Evolutionary conservation across 768 basidiomycete genomes (phyloP).

Genomic region (Collybia sp.): DNA sequence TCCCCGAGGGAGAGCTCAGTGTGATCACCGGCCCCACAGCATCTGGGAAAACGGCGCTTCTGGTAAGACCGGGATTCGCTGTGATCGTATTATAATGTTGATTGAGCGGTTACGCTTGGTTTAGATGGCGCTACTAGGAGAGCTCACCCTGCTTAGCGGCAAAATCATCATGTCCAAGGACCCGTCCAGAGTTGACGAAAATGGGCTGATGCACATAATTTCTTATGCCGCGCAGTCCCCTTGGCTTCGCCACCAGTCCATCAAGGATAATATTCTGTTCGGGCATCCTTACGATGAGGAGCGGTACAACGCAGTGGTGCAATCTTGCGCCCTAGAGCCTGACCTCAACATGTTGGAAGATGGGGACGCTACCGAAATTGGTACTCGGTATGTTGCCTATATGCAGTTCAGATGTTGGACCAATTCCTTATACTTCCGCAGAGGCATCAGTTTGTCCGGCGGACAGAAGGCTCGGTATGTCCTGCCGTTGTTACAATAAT

Average conservation of each 20-base stretch:
- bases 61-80: conserved; percentile 34
- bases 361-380: conserved; percentile 84
- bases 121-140: conserved; percentile 69
- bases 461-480: conserved; percentile 76
- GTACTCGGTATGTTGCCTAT: conserved; percentile 44
- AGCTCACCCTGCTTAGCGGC: conserved; percentile 59
- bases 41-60: conserved; percentile 76
- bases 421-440: conserved; percentile 12
- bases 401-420: not conserved
- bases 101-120: not conserved
- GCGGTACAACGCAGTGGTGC: conserved; percentile 71
- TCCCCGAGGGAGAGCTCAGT: conserved; percentile 69
- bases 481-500: not conserved
- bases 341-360: conserved; percentile 85
- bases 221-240: conserved; percentile 74
- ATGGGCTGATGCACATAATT: conserved; percentile 58
- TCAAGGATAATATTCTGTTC: conserved; percentile 80
- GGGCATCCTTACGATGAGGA: conserved; percentile 69
- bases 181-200: conserved; percentile 49
- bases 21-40: conserved; percentile 79
- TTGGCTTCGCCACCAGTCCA: conserved; percentile 68
- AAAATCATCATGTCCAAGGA: conserved; percentile 66
- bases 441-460: conserved; percentile 73
- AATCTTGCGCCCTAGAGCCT: conserved; percentile 75
- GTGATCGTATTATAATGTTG: not conserved